Percentiles rank a stretch among this genome's conserved stretches.
phyloP scores from a whole-genome alignment of 306 rosid species.

The Bauhinia variegata region DNA sequence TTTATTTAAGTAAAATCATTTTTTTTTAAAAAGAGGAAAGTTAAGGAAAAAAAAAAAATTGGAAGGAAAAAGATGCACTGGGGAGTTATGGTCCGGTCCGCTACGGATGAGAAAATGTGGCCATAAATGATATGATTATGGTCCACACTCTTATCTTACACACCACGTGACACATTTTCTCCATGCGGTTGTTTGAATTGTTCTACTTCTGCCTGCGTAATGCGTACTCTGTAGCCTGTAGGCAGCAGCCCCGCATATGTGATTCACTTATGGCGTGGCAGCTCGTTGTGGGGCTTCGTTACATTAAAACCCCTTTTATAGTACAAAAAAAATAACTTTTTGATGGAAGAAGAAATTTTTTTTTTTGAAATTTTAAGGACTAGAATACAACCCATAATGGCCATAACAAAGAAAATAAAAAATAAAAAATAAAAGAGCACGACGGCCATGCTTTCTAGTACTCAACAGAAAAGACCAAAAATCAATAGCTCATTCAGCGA shows the following conservation, averaged over 20 bases:
- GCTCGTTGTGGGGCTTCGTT: slow-evolving; percentile 4
- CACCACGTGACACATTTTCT: slow-evolving; percentile 30
- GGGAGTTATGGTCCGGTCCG: not conserved
- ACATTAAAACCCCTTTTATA: not conserved
- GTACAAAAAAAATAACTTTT: not conserved
- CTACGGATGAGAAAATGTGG: not conserved
- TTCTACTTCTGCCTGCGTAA: too few relatives aligned
- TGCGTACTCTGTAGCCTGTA: too few relatives aligned
- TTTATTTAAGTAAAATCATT: too few relatives aligned
- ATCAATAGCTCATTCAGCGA: slow-evolving; percentile 25
- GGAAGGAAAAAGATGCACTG: too few relatives aligned
- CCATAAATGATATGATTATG: not conserved
- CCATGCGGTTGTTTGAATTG: slow-evolving; percentile 15
- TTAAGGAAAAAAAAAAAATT: too few relatives aligned
- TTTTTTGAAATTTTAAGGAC: too few relatives aligned
- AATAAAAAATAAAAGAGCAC: not conserved
- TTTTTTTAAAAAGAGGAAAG: too few relatives aligned
- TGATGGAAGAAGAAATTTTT: too few relatives aligned
- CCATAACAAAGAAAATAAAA: not conserved
- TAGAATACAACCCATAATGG: not conserved
- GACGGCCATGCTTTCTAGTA: slow-evolving; percentile 29
- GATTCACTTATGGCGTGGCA: not conserved
- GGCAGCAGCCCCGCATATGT: not conserved
- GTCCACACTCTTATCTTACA: not conserved
- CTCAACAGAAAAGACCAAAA: slow-evolving; percentile 26